phyloP scores from a whole-genome alignment of 176 grass and related monocot species.

The Triticum monococcum region DNA sequence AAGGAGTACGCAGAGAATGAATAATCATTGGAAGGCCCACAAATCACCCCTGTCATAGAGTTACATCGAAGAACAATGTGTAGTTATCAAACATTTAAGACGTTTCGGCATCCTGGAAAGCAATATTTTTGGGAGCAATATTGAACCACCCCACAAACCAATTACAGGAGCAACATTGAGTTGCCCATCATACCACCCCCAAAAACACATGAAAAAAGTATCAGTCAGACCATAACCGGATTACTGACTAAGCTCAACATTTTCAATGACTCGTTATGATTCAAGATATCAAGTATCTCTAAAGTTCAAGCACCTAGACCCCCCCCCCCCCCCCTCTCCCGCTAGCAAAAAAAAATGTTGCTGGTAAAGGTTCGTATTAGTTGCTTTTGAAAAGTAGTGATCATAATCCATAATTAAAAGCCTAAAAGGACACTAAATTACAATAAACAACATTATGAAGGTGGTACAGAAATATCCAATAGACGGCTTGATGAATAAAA shows the following conservation, averaged over 20 bases:
- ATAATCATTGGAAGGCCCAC: background rate
- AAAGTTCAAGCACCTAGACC: background rate
- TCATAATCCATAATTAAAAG: background rate
- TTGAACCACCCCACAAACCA: background rate
- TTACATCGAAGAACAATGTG: background rate
- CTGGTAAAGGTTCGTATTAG: background rate
- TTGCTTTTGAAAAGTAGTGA: background rate
- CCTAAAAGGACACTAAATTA: background rate
- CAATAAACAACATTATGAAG: conserved; percentile 9
- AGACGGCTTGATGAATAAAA: conserved; percentile 5
- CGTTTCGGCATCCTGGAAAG: background rate
- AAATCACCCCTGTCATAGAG: conserved; percentile 12
- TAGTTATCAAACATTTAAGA: background rate
- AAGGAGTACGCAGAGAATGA: background rate
- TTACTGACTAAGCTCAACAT: background rate
- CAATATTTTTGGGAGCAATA: background rate
- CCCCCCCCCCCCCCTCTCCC: no score
- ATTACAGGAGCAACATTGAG: background rate
- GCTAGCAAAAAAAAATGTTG: conserved; percentile 15
- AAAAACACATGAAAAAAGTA: background rate
- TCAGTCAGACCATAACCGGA: background rate
- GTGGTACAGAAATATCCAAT: background rate
- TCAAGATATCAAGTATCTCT: background rate
- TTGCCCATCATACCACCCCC: background rate
- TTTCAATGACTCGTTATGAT: background rate